Percentiles rank a stretch among this genome's conserved stretches.
phyloP scores from a whole-genome alignment of 108 stramenopile genomes.

The Heterococcus sp. region DNA sequence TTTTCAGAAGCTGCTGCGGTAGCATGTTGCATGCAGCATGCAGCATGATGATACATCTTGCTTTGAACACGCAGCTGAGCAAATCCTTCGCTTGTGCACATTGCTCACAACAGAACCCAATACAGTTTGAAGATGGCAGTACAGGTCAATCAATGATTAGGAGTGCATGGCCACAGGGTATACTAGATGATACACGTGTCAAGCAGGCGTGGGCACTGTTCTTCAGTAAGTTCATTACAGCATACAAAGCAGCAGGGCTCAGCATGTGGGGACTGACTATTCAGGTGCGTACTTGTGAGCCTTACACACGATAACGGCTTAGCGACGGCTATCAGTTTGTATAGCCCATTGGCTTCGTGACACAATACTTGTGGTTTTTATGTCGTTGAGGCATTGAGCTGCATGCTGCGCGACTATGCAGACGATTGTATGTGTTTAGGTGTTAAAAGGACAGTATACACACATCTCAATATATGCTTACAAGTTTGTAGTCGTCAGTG shows the following conservation, averaged over 20 bases:
- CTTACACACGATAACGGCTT: no score
- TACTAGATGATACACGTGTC: conserved; percentile 70
- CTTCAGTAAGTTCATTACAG: conserved; percentile 45
- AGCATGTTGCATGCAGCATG: background rate
- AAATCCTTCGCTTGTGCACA: background rate
- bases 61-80: background rate
- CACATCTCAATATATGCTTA: no score
- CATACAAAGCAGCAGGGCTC: conserved; percentile 46
- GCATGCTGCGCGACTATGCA: no score
- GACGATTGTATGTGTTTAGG: no score
- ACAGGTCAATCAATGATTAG: conserved; percentile 42
- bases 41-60: background rate
- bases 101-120: background rate
- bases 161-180: conserved; percentile 68
- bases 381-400: no score
- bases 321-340: conserved; percentile 77
- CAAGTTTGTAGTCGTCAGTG: no score
- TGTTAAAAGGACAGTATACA: no score
- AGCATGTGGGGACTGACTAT: conserved; percentile 50
- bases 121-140: background rate
- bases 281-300: no score
- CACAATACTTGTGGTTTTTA: no score
- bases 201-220: conserved; percentile 61
- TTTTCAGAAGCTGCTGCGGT: conserved; percentile 32
- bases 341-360: no score